Conservation (phyloP, 2,329 filamentous ascomycete genomes). For the Fusarium subtropicale region DNA sequence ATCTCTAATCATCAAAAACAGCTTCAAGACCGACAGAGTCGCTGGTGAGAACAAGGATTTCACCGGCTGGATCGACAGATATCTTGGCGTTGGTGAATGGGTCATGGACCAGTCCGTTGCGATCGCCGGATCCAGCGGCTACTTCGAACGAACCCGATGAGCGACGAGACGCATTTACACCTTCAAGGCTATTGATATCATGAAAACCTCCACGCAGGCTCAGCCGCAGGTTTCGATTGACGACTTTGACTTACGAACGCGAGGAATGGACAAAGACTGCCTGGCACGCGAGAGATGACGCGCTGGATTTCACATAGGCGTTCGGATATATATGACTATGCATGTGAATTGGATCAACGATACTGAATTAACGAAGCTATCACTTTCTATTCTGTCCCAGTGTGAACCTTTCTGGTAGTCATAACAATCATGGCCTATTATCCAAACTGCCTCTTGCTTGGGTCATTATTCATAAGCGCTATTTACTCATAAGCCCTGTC, state of each 20-base stretch:
- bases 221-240: constrained; percentile 19
- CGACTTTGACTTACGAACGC: constrained; percentile 28
- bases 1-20: constrained; percentile 58
- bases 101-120: constrained; percentile 98
- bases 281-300: constrained; percentile 25
- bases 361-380: constrained; percentile 32
- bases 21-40: constrained; percentile 88
- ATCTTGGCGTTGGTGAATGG: constrained; percentile 95
- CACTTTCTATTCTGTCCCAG: not conserved
- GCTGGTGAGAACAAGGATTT: constrained; percentile 83
- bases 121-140: constrained; percentile 86
- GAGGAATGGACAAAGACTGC: constrained; percentile 17
- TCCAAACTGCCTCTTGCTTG: not conserved
- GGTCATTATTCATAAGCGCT: constrained; percentile 30
- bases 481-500: constrained; percentile 24
- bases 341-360: constrained; percentile 44
- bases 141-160: constrained; percentile 89
- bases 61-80: constrained; percentile 90
- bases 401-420: not conserved
- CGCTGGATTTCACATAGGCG: constrained; percentile 41
- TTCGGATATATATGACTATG: constrained; percentile 44
- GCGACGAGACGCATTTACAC: not conserved
- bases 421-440: not conserved
- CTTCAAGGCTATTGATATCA: constrained; percentile 33
- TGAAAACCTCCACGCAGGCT: constrained; percentile 26